Base-by-base conservation (phyloP, 192 early-diverging fungal genomes). In the Entomortierella beljakovae region DNA sequence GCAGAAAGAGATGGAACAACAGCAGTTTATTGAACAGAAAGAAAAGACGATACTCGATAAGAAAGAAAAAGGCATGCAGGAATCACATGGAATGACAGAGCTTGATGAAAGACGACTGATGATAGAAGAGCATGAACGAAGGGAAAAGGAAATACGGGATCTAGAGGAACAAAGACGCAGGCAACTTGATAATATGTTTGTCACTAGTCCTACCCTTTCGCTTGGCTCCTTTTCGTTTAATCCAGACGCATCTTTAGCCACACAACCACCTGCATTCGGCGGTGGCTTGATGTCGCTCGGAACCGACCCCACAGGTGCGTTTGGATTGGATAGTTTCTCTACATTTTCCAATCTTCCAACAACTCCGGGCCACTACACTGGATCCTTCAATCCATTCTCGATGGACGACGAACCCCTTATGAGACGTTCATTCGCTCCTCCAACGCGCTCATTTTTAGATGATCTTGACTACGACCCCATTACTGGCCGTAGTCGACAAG, bases 331-430 rank as follows among this genome's bases (percentile, higher is more conserved):
- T 38, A 79, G 55, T 23, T 79, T 79, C 49, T 58, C 75, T 8
- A 37, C 75, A 1, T 70, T 71, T 37, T 54, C 71, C 20, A 77
- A 82, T 16, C 66, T 79, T 43, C 63, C 81, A 5, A 34, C 70
- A 10, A 80, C 73, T 18, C 76, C 79, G 9, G 62, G 61, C 16
- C 75, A 79, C 15, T 85, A 85, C 49, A 80, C 79, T 40, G 84
- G 84, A 4, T 73, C 81, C 31, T 85, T 85, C 52, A 85, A 85
- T 54, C 84, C 84, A 11, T 85, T 85, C 57, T 72, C 79, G 20
- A 42, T 75, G 63, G 79, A 84, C 15, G 82, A 84, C 26, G 82
- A 84, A n/a, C 79, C 79, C 22, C 75, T 70, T 16, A 60, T 70
- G 75, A 34, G 75, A 52, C 79, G 69, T 31, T 40, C 75, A 10